Evolutionary conservation across 2,329 filamentous ascomycete species (phyloP).

Genomic region (Diaporthe sp.): DNA sequence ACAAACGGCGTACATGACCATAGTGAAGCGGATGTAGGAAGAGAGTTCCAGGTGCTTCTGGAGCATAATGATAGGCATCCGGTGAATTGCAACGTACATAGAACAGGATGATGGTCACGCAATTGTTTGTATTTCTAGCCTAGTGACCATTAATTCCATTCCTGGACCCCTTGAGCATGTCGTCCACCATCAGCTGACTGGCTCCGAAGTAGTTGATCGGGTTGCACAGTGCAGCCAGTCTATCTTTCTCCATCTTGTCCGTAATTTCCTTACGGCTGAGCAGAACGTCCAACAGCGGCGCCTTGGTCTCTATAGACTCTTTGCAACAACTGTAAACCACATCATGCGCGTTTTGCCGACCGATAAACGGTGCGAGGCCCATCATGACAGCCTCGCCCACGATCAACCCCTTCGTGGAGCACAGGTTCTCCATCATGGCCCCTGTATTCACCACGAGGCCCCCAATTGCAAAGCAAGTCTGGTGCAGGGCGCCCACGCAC

Average conservation of each 20-base stretch:
- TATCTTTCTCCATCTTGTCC: conserved; percentile 51
- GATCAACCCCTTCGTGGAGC: conserved; percentile 66
- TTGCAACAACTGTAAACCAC: conserved; percentile 68
- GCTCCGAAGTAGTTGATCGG: conserved; percentile 59
- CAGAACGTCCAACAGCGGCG: conserved; percentile 59
- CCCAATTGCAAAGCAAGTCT: conserved; percentile 66
- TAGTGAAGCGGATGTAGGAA: no score
- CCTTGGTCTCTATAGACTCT: conserved; percentile 55
- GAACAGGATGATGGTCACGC: neutral
- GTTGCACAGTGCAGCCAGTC: conserved; percentile 38
- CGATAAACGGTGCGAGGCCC: conserved; percentile 66
- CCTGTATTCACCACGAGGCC: conserved; percentile 65
- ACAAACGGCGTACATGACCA: no score
- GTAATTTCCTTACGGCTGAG: conserved; percentile 56
- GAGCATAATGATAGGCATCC: neutral
- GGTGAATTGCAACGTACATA: neutral
- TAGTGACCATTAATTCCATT: neutral
- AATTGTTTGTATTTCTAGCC: neutral
- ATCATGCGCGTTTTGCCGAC: conserved; percentile 68
- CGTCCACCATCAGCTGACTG: conserved; percentile 49
- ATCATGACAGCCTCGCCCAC: conserved; percentile 74
- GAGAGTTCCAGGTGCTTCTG: no score
- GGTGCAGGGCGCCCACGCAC: conserved; percentile 65
- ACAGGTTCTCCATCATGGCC: conserved; percentile 65
- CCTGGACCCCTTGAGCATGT: conserved; percentile 39